Evolutionary conservation across 768 basidiomycete genomes (phyloP), one percentile per base, ranked within the genome.

Genomic region (Termitomyces sp.): DNA sequence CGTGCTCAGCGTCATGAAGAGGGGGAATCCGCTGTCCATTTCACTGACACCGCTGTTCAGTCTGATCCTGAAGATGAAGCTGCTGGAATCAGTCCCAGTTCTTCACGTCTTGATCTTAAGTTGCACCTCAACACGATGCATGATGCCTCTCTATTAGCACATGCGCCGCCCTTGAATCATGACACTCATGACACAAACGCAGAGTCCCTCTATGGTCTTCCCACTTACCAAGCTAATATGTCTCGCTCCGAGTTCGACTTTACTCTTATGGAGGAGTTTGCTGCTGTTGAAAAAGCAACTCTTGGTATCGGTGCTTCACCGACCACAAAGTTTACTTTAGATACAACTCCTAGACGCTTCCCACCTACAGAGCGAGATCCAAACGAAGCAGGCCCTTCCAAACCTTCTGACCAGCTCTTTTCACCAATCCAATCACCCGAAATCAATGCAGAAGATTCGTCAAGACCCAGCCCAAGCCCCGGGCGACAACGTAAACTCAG

Each of bases 401-500:
- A 34, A 9, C 12, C 18, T 16, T 41, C 39, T 41, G 61, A 57
- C 27, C 58, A 52, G 47, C 6, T 41, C 22, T 37, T 41, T 5
- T 41, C 51, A 20, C 27, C 27, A 13, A 20, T 37, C 15, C 45
- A 33, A 48, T 42, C 50, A 24, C 36, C 37, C 9, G 63, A 63
- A 49, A 27, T 54, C 20, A 54, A 55, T 33, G 54, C 33, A 18
- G 63, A 61, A 50, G 58, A 58, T 48, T 34, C n/a, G 9, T 37
- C 61, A 6, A 42, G 61, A 30, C 18, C 56, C 12, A 54, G 57
- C 44, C 59, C 48, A 31, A 56, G 50, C 53, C 47, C 54, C 37
- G 53, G 58, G 13, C 87, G 93, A 44, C 88, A 91, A 60, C 88
- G 96, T 49, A 96, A 95, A 67, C 79, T 96, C 57, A 94, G 91